Evolutionary conservation across 2,329 filamentous ascomycete species (phyloP).

Genomic region (Verticillium dahliae): DNA sequence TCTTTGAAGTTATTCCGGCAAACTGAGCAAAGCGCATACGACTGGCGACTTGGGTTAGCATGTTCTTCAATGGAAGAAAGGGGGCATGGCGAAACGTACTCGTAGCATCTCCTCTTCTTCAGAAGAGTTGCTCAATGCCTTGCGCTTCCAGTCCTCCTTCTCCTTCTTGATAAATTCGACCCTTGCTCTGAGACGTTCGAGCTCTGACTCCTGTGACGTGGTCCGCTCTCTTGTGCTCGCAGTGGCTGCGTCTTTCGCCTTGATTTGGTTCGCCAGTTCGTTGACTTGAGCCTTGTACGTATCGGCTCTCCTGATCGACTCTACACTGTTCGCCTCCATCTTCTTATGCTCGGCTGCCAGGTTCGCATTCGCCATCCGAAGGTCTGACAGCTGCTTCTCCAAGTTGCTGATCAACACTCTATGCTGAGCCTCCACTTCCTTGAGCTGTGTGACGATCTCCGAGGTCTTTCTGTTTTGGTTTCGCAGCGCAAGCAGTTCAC

Average conservation of each 20-base stretch:
- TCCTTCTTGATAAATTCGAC: constrained; percentile 77
- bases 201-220: constrained; percentile 62
- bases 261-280: constrained; percentile 69
- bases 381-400: constrained; percentile 83
- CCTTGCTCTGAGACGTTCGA: constrained; percentile 72
- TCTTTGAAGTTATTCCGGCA: constrained; percentile 94
- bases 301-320: constrained; percentile 64
- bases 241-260: constrained; percentile 63
- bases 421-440: constrained; percentile 78
- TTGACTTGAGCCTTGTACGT: constrained; percentile 67
- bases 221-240: constrained; percentile 48
- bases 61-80: background rate
- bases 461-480: constrained; percentile 83
- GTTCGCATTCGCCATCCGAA: constrained; percentile 70
- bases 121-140: constrained; percentile 72
- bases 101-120: constrained; percentile 80
- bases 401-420: constrained; percentile 72
- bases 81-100: constrained; percentile 47
- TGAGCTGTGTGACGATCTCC: constrained; percentile 88
- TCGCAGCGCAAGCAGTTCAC: constrained; percentile 72
- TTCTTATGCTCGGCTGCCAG: constrained; percentile 67
- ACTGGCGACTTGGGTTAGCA: constrained; percentile 15
- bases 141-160: constrained; percentile 77
- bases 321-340: constrained; percentile 64
- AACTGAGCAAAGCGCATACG: constrained; percentile 67